phyloP scores from a whole-genome alignment of 352 stramenopile genomes.

The Phytophthora podocarpi region DNA sequence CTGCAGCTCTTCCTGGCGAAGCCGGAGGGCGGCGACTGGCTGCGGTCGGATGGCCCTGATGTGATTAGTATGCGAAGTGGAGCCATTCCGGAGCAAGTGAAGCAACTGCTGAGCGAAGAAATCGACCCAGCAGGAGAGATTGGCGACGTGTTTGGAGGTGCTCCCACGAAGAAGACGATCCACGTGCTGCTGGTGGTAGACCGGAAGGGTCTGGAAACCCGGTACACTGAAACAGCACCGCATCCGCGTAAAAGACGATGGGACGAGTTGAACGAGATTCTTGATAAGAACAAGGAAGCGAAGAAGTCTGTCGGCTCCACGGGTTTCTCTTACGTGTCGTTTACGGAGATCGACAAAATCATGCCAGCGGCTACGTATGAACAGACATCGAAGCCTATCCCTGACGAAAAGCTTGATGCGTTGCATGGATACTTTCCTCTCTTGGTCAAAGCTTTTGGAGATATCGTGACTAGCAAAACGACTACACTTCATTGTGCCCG shows the following conservation, averaged over 20 bases:
- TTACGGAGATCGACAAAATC: conserved; percentile 20
- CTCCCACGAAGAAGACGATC: neutral
- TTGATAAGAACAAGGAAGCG: conserved; percentile 25
- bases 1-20: no score
- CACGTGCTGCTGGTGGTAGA: conserved; percentile 9
- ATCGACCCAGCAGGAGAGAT: conserved; percentile 7
- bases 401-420: conserved; percentile 24
- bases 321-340: conserved; percentile 29
- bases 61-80: conserved; percentile 17
- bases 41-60: conserved; percentile 2
- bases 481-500: conserved; percentile 31
- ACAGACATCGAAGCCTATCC: conserved; percentile 20
- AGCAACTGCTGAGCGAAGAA: conserved; percentile 8
- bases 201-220: no score
- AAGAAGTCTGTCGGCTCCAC: conserved; percentile 20
- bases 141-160: conserved; percentile 4
- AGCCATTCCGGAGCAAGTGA: neutral
- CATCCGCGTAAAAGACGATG: conserved; percentile 28
- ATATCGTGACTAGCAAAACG: conserved; percentile 16
- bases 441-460: conserved; percentile 22
- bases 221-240: no score
- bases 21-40: no score
- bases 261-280: conserved; percentile 28
- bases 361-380: conserved; percentile 16
- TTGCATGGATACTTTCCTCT: conserved; percentile 28